phyloP scores from a whole-genome alignment of 768 basidiomycete genomes.

The Termitomyces sp. region DNA sequence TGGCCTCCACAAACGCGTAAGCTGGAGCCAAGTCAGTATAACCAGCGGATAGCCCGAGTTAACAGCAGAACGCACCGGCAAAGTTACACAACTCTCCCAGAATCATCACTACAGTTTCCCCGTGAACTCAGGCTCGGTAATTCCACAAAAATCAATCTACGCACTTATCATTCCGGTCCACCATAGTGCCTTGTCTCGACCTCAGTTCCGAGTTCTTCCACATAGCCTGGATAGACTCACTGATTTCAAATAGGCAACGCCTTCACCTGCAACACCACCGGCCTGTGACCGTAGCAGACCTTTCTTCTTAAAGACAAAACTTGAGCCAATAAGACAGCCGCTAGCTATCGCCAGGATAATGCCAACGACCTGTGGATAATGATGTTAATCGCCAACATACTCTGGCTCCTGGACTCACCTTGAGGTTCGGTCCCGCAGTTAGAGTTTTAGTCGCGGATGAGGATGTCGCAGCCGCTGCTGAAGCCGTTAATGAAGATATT shows the following conservation, averaged over 20 bases:
- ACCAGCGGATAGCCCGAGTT: slow-evolving; percentile 20
- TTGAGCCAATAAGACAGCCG: slow-evolving; percentile 86
- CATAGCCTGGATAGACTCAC: slow-evolving; percentile 37
- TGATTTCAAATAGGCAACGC: slow-evolving; percentile 93
- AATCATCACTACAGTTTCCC: slow-evolving; percentile 69
- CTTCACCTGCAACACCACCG: slow-evolving; percentile 74
- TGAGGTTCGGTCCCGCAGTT: slow-evolving; percentile 43
- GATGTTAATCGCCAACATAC: slow-evolving; percentile 4
- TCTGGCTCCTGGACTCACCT: slow-evolving; percentile 29
- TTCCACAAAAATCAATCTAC: slow-evolving; percentile 19
- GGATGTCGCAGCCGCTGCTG: slow-evolving; percentile 34
- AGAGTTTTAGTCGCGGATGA: slow-evolving; percentile 31
- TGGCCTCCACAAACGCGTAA: slow-evolving; percentile 88
- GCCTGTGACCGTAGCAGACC: slow-evolving; percentile 79
- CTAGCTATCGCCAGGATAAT: slow-evolving; percentile 71
- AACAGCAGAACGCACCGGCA: slow-evolving; percentile 49
- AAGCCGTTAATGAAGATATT: slow-evolving; percentile 27
- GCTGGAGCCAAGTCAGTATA: slow-evolving; percentile 32
- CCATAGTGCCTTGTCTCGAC: slow-evolving; percentile 68
- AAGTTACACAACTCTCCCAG: slow-evolving; percentile 86
- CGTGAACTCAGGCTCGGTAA: slow-evolving; percentile 2
- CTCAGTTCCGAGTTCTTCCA: slow-evolving; percentile 9
- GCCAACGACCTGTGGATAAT: slow-evolving; percentile 56
- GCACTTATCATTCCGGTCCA: slow-evolving; percentile 89
- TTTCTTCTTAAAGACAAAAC: slow-evolving; percentile 99